Conservation (phyloP, 2,329 filamentous ascomycete species). For the Alternaria gaisen region DNA sequence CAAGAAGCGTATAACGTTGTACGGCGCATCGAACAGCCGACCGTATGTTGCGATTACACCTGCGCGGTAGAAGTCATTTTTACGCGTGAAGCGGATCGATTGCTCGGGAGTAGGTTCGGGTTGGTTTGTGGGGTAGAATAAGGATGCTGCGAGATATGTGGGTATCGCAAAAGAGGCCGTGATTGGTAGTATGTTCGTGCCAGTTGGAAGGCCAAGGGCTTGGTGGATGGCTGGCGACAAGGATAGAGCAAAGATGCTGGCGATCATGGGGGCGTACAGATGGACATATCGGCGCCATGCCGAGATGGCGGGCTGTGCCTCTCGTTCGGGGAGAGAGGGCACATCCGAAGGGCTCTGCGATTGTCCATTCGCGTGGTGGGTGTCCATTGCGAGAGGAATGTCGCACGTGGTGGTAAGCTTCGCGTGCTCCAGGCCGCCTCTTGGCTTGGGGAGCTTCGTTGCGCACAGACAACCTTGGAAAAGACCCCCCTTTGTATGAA, state of each 20-base stretch:
- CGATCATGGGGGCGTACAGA: constrained; percentile 29
- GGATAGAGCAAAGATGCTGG: constrained; percentile 14
- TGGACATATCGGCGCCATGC: constrained; percentile 17
- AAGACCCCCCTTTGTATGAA: not conserved
- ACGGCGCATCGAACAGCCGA: constrained; percentile 23
- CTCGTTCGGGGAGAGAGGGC: not conserved
- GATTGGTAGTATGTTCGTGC: constrained; percentile 6
- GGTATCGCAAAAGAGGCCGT: constrained; percentile 19
- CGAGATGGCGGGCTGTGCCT: not conserved
- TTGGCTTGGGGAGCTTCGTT: constrained; percentile 2
- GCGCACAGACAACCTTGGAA: constrained; percentile 2
- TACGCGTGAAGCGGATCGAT: constrained; percentile 28
- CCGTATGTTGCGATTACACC: constrained; percentile 26
- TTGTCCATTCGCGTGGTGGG: not conserved
- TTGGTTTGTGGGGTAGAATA: constrained; percentile 19
- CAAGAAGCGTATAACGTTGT: constrained; percentile 16
- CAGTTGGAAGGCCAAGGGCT: not conserved
- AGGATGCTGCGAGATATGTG: constrained; percentile 23
- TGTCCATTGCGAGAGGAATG: not conserved
- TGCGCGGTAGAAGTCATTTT: constrained; percentile 22
- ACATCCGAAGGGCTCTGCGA: not conserved
- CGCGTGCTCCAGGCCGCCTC: not conserved
- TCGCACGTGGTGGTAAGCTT: not conserved
- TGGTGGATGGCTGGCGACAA: constrained; percentile 7
- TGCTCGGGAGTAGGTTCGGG: constrained; percentile 19